Evolutionary conservation across 2,329 filamentous ascomycete species (phyloP).

Genomic region (Pseudogymnoascus sp.): DNA sequence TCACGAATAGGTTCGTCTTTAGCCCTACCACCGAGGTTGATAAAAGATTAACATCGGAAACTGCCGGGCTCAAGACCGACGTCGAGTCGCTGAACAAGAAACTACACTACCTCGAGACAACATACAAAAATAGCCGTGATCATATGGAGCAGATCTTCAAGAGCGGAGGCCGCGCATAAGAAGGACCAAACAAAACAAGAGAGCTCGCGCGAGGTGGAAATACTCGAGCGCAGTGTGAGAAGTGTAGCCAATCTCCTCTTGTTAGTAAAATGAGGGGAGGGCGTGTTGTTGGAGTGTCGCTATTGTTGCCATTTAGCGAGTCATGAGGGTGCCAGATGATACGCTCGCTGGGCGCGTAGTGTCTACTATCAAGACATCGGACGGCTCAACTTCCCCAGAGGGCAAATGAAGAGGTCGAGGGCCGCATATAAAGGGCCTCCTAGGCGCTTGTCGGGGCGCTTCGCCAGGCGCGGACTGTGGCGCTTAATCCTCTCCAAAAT

Average conservation of each 20-base stretch:
- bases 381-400: not conserved
- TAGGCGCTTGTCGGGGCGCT: constrained; percentile 1
- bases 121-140: constrained; percentile 85
- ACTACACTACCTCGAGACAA: constrained; percentile 87
- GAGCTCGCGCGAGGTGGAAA: not conserved
- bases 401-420: not conserved
- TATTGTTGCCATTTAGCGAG: not conserved
- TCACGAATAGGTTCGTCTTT: constrained; percentile 66
- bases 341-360: not conserved
- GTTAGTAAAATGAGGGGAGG: constrained; percentile 1
- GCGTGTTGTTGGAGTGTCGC: not conserved
- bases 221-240: not conserved
- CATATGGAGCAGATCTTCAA: constrained; percentile 85
- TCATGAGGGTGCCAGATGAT: not conserved
- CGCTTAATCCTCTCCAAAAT: not conserved
- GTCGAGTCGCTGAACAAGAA: constrained; percentile 78
- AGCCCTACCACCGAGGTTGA: constrained; percentile 65
- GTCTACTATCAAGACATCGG: not conserved
- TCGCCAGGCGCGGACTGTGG: not conserved
- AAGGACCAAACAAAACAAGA: not conserved
- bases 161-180: constrained; percentile 30
- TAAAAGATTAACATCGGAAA: constrained; percentile 66
- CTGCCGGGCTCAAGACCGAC: constrained; percentile 65
- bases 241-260: not conserved
- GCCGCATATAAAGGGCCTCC: not conserved